These are phyloP conservation scores for Trichoderma endophyticum DNA, from an alignment of 2,329 filamentous ascomycete species.

Conservation along the genomic window DNA sequence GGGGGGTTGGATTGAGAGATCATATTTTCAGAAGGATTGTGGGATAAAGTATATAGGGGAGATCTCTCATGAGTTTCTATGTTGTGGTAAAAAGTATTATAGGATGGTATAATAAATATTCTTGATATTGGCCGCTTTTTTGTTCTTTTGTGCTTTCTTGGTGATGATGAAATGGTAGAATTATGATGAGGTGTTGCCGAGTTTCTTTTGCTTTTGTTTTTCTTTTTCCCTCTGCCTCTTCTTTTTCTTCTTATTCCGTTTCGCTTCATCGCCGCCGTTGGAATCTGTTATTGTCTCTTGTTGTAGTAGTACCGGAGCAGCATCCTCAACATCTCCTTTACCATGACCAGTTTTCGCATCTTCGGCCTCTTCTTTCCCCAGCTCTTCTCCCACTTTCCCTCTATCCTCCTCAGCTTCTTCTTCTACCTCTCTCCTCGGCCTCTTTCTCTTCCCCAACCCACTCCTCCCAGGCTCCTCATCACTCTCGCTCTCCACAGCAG, in stretches of 20 bases:
- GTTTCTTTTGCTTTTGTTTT: slow-evolving; percentile 24
- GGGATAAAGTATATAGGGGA: neutral
- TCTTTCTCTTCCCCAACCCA: slow-evolving; percentile 39
- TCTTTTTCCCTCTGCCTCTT: neutral
- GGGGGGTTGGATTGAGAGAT: neutral
- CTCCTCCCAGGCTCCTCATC: slow-evolving; percentile 38
- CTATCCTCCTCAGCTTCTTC: neutral
- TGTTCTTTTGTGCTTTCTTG: neutral
- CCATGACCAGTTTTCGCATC: slow-evolving; percentile 28
- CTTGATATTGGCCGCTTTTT: neutral
- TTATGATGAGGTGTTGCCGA: neutral
- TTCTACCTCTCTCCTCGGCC: slow-evolving; percentile 21
- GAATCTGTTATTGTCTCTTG: neutral
- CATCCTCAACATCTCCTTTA: slow-evolving; percentile 23
- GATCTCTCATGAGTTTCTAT: neutral
- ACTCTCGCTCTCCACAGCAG: slow-evolving; percentile 31
- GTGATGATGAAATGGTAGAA: neutral
- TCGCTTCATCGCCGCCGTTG: neutral
- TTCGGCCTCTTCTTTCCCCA: neutral
- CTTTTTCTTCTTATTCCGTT: neutral
- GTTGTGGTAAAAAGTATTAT: neutral
- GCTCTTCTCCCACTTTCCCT: neutral
- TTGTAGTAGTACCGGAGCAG: slow-evolving; percentile 9
- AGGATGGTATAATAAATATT: neutral
- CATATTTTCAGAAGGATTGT: neutral